Evolutionary conservation across 192 early-diverging fungal species (phyloP), one percentile per base, ranked within the genome.

Genomic region (Coemansia sp.): DNA sequence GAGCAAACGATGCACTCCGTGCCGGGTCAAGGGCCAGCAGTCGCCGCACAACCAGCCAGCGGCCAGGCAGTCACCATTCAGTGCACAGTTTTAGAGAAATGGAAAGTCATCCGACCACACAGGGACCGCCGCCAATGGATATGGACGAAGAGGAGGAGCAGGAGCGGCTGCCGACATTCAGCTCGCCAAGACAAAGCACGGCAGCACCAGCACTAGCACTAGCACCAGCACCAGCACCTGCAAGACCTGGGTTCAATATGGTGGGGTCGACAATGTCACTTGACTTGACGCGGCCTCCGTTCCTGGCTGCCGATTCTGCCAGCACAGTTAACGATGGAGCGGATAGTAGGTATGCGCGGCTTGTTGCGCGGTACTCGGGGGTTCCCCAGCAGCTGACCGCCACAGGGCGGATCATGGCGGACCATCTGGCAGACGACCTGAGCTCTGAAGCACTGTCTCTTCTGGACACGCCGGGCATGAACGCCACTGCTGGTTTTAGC

Each of bases 321-420:
- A 37, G 50, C 22, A 50, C 25, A 6, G 61, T 41, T 6, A 48
- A 54, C 36, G 61, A 59, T 28, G 54, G 53, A 0, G 31, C 58
- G 6, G 50, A 60, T 6, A 59, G 38, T 41, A 64, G 74, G 31
- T 55, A 70, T 25, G 74, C 64, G 13, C 61, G 68, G 17, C 53
- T 77, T 40, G 68, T 66, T 13, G 65, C 65, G 10, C 68, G 74
- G 37, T 77, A 77, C 61, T 65, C 62, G 6, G 41, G 36, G 34
- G 57, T 44, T 36, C 52, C 31, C 3, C 19, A 22, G 3, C 29
- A 52, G 6, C 37, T 13, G 23, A 7, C 42, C 6, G 64, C 33
- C 6, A 36, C 2, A 6, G 41, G 36, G 25, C 36, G 36, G 0
- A 57, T 36, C 11, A 14, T 41, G 11, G 55, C 55, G 20, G 36